Evolutionary conservation across 1,139 yeast genomes (phyloP).

Genomic region (Debaryomycetaceae sp.): DNA sequence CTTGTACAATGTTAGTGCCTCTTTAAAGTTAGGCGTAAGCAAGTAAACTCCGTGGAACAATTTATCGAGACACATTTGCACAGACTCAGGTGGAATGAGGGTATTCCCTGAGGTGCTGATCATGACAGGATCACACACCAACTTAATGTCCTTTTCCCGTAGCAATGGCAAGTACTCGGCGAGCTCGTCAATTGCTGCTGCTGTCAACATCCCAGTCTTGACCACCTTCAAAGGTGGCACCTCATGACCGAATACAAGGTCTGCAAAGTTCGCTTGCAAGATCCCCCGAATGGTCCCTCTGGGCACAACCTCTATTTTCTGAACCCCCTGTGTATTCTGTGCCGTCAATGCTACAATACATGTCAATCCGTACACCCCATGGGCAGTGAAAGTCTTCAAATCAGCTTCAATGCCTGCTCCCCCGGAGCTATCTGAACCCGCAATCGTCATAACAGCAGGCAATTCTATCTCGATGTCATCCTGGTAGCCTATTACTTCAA

Average conservation of each 20-base stretch:
- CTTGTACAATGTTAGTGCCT: conserved; percentile 47
- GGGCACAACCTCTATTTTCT: conserved; percentile 45
- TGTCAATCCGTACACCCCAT: conserved; percentile 76
- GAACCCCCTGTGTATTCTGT: conserved; percentile 70
- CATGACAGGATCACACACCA: conserved; percentile 82
- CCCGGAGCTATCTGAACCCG: conserved; percentile 88
- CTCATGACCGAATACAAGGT: conserved; percentile 44
- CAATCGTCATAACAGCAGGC: conserved; percentile 58
- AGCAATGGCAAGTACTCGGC: conserved; percentile 27
- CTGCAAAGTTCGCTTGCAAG: conserved; percentile 56
- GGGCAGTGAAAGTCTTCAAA: conserved; percentile 75
- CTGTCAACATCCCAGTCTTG: conserved; percentile 79
- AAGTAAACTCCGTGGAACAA: conserved; percentile 56
- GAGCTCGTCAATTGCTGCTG: conserved; percentile 52
- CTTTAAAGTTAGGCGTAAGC: conserved; percentile 74
- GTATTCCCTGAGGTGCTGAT: conserved; percentile 72
- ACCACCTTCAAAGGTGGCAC: conserved; percentile 51
- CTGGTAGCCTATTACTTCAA: neutral
- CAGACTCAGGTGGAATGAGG: conserved; percentile 48
- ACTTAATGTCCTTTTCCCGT: conserved; percentile 23
- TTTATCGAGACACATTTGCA: conserved; percentile 40
- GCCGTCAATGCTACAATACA: conserved; percentile 82
- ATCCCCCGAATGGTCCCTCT: conserved; percentile 40
- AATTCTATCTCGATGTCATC: conserved; percentile 4
- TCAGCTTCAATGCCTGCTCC: conserved; percentile 98